These are phyloP conservation scores for Penicillium lividum DNA, from an alignment of 495 filamentous ascomycete species.

Conservation along the genomic window DNA sequence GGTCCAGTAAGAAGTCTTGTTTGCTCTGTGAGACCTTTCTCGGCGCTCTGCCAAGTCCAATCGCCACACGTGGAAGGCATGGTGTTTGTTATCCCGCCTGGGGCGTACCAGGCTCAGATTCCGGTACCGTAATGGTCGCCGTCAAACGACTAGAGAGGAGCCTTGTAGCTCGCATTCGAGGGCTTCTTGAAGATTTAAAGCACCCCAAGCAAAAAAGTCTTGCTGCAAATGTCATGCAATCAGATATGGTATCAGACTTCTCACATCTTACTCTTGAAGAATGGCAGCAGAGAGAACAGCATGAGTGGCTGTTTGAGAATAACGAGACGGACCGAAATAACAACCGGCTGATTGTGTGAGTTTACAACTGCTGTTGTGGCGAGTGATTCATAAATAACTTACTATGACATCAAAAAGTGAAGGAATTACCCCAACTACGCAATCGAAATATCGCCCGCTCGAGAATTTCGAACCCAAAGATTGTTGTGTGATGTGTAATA, in stretches of 20 bases:
- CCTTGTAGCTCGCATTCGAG: not conserved
- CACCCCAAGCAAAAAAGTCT: not conserved
- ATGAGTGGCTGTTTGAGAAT: not conserved
- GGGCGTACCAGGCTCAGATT: not conserved
- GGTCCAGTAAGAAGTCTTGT: slow-evolving; percentile 11
- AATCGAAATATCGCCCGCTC: too few species aligned
- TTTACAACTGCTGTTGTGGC: too few species aligned
- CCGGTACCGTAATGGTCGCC: not conserved
- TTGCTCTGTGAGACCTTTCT: slow-evolving; percentile 12
- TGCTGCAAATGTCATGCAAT: not conserved
- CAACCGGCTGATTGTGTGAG: not conserved
- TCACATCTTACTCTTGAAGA: not conserved
- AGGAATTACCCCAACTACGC: too few species aligned
- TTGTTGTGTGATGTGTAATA: too few species aligned
- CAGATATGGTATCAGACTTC: not conserved
- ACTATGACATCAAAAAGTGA: not conserved
- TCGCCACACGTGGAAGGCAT: slow-evolving; percentile 1
- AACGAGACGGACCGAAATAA: not conserved
- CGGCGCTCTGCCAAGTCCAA: not conserved
- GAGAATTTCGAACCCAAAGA: too few species aligned
- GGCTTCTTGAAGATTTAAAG: not conserved
- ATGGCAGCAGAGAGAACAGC: not conserved
- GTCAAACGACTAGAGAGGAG: not conserved
- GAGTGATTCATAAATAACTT: not conserved
- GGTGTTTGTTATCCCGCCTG: slow-evolving; percentile 9